These are phyloP conservation scores for Macaranga tanarius DNA, from an alignment of 441 rosid genomes.

Conservation along the genomic window DNA sequence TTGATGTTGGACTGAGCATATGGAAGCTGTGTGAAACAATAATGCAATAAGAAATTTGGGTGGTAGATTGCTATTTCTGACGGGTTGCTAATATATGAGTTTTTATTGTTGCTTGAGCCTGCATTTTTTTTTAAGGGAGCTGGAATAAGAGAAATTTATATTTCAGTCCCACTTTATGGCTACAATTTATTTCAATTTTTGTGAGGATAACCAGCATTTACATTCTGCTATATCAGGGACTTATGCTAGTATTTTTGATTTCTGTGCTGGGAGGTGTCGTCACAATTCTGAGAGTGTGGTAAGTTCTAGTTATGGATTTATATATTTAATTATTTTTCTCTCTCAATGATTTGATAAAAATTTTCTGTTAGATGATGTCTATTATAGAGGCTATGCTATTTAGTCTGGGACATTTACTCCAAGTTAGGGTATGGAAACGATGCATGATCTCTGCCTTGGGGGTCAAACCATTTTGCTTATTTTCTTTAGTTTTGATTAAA, in stretches of 20 bases:
- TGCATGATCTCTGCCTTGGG: neutral
- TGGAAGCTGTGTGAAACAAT: neutral
- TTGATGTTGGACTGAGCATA: neutral
- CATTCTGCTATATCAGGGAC: slow-evolving; percentile 46
- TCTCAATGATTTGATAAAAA: neutral
- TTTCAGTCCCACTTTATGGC: neutral
- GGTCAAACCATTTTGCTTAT: neutral
- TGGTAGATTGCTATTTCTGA: neutral
- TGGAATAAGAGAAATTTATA: neutral
- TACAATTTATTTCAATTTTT: neutral
- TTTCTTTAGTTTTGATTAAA: neutral
- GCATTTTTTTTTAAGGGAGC: neutral
- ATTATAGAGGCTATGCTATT: no score
- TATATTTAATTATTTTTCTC: neutral
- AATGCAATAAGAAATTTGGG: neutral
- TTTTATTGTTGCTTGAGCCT: slow-evolving; percentile 6
- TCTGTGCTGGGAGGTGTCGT: slow-evolving; percentile 94
- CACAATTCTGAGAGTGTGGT: slow-evolving; percentile 97
- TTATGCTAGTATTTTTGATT: slow-evolving; percentile 71
- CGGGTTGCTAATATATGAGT: neutral
- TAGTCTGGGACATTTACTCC: no score
- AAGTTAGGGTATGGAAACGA: neutral
- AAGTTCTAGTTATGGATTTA: slow-evolving; percentile 27
- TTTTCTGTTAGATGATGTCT: neutral
- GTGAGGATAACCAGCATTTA: neutral